Conservation (phyloP, 306 rosid genomes). For the Pyrus bretschneideri region DNA sequence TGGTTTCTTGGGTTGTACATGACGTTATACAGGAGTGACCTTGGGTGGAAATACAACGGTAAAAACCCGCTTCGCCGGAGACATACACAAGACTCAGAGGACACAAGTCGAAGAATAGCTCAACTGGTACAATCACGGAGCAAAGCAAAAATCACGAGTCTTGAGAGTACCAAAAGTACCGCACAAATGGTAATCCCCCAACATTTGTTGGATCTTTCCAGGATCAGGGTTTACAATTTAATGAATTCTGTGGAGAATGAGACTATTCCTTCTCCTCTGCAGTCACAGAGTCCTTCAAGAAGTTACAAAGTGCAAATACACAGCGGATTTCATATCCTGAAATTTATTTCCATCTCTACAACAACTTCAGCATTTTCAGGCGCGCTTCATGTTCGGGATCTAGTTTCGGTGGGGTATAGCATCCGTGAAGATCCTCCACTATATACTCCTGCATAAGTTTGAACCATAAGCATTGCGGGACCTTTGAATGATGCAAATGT, state of each 20-base stretch:
- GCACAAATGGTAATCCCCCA: not conserved
- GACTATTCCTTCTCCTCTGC: constrained; percentile 15
- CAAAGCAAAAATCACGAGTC: not conserved
- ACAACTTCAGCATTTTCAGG: constrained; percentile 89
- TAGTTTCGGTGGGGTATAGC: constrained; percentile 78
- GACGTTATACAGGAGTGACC: not conserved
- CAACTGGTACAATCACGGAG: not conserved
- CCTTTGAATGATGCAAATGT: not conserved
- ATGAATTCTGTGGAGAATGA: constrained; percentile 4
- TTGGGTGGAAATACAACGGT: not conserved
- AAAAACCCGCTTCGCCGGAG: not conserved
- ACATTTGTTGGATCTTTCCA: not conserved
- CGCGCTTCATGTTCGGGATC: constrained; percentile 86
- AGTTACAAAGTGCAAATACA: constrained; percentile 9
- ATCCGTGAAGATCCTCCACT: constrained; percentile 86
- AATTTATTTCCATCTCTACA: constrained; percentile 23
- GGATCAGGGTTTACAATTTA: not conserved
- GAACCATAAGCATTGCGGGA: not conserved
- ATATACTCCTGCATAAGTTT: constrained; percentile 65
- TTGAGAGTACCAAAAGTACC: not conserved
- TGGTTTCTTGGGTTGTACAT: not conserved
- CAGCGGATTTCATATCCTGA: not conserved
- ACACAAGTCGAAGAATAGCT: not conserved
- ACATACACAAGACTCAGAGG: not conserved
- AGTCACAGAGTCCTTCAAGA: not conserved